phyloP scores from a whole-genome alignment of 148 eudicot genomes.

The Talinum fruticosum region DNA sequence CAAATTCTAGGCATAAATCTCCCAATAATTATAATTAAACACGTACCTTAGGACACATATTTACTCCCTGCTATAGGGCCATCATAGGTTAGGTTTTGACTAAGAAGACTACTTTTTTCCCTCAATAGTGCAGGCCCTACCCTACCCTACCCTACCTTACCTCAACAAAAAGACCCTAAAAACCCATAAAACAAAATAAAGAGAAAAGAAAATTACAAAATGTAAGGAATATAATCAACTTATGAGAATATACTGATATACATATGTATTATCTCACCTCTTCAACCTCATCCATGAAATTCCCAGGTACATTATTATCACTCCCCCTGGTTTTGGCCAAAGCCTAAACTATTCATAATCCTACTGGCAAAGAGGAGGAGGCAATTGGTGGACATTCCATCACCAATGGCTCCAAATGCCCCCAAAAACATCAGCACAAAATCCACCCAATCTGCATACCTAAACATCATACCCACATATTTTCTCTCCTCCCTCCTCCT shows the following conservation, averaged over 20 bases:
- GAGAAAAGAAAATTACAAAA: neutral
- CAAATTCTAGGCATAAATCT: too few relatives aligned
- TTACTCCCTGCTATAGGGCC: too few relatives aligned
- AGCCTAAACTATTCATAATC: constrained; percentile 74
- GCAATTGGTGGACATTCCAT: constrained; percentile 91
- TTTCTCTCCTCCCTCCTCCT: constrained; percentile 21
- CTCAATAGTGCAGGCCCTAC: neutral
- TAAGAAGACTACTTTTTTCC: too few relatives aligned
- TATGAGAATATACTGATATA: neutral
- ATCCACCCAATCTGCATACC: constrained; percentile 66
- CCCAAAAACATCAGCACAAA: constrained; percentile 63
- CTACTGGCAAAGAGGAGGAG: constrained; percentile 66
- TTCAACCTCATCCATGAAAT: constrained; percentile 73
- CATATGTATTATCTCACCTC: constrained; percentile 49
- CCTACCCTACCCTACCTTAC: neutral
- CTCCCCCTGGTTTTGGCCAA: constrained; percentile 37
- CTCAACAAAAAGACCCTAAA: neutral
- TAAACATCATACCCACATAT: constrained; percentile 42
- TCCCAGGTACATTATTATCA: constrained; percentile 20
- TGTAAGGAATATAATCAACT: neutral
- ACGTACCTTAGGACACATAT: too few relatives aligned
- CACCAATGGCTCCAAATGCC: constrained; percentile 84
- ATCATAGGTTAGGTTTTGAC: too few relatives aligned
- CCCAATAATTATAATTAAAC: too few relatives aligned
- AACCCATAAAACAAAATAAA: neutral